Conservation (phyloP, 345 rosid species). For the Pelargonium nanum region DNA sequence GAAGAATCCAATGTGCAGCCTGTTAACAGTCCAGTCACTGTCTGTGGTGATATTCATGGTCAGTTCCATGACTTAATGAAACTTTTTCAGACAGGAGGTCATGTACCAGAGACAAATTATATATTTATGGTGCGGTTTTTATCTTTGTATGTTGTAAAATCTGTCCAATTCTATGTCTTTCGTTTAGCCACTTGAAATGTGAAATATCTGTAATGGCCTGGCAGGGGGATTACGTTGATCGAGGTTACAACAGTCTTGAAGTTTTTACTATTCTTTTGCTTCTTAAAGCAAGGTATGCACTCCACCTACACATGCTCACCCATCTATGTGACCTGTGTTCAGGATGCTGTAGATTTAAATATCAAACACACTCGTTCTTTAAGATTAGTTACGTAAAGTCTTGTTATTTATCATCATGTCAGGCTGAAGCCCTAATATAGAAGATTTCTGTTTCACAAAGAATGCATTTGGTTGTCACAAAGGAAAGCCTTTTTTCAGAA, state of each 20-base stretch:
- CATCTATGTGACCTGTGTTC: too few species aligned
- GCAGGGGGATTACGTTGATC: slow-evolving; percentile 91
- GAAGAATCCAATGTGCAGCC: slow-evolving; percentile 42
- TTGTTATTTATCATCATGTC: background rate
- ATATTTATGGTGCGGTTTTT: slow-evolving; percentile 1
- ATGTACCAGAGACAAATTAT: slow-evolving; percentile 8
- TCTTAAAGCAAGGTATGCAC: slow-evolving; percentile 75
- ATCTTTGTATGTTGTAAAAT: background rate
- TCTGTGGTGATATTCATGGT: slow-evolving; percentile 37
- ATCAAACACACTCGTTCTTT: background rate
- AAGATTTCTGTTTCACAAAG: too few species aligned
- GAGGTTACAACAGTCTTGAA: slow-evolving; percentile 97
- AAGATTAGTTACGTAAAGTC: background rate
- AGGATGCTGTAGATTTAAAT: background rate
- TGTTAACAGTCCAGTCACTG: slow-evolving; percentile 37
- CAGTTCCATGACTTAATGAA: slow-evolving; percentile 37
- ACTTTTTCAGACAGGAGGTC: slow-evolving; percentile 20
- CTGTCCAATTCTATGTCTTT: background rate
- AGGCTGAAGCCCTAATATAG: background rate
- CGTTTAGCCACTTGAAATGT: background rate
- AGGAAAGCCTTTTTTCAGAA: too few species aligned
- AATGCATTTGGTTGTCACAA: too few species aligned
- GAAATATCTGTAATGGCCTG: slow-evolving; percentile 13
- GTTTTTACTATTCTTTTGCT: slow-evolving; percentile 92
- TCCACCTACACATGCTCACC: background rate